Evolutionary conservation across 495 filamentous ascomycete genomes (phyloP), one percentile per base, ranked within the genome.

Genomic region (Hypoxylon lienhwacheense): DNA sequence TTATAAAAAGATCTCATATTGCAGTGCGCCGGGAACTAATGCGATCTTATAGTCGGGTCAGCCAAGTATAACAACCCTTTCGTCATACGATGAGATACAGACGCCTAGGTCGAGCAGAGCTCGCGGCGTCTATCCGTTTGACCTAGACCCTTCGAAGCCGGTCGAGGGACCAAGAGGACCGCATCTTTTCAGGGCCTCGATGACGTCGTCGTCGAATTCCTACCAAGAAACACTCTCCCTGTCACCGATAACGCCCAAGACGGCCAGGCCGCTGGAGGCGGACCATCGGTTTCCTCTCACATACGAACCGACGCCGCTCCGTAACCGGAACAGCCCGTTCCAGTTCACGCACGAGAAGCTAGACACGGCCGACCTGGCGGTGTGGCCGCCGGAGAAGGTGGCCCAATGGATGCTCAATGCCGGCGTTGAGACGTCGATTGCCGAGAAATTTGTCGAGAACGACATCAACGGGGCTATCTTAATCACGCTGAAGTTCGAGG

Each of bases 381-480:
- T 60, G 11, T 95, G 90, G 90, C 73, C 79, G 11, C 80, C 89
- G 3, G 77, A 80, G 45, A 82, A 95, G 56, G 93, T 97, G 31
- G 88, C 82, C 5, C 68, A 74, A 20, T 95, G 89, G 88, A 87
- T 97, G 86, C 76, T 79, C 17, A 82, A 79, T 36, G 72, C 77
- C 1, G 85, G 86, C 4, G 82, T 89, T 57, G 90, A 97, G 45
- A 71, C 81, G 7, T 70, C 75, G 0, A 73, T 91, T 29, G 80
- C 92, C n/a, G 82, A 95, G 43, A 88, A 85, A 61, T 97, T 98
- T 58, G 77, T 88, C 47, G 76, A 80, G 55, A 92, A 98, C 69
- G 93, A 98, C 64, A 97, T 98, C 66, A 85, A 85, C 16, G 93
- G 93, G 0, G 71, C 83, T 2, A 84, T 97, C 40, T 76, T 98